These are phyloP conservation scores for Pulchroboletus neoregius DNA, from an alignment of 1,284 basidiomycete species.

Conservation along the genomic window DNA sequence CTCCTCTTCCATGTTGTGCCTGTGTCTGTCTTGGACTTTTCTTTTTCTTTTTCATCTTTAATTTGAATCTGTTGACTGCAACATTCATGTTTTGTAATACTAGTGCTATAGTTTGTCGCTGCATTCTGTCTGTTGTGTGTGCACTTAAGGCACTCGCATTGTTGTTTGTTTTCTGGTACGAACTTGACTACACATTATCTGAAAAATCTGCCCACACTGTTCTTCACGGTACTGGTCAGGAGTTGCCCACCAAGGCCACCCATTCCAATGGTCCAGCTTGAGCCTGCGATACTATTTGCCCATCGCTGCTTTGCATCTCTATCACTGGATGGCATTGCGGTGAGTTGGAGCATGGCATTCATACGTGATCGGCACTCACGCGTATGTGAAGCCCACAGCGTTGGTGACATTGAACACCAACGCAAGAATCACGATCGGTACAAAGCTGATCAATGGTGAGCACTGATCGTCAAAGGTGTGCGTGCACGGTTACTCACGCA, in stretches of 20 bases:
- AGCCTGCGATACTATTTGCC: conserved; percentile 65
- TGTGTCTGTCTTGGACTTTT: conserved; percentile 24
- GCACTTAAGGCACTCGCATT: conserved; percentile 10
- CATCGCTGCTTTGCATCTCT: conserved; percentile 84
- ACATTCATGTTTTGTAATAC: conserved; percentile 30
- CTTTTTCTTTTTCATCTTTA: background rate
- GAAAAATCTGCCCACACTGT: conserved; percentile 75
- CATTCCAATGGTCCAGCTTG: conserved; percentile 60
- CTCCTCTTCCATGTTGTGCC: conserved; percentile 16
- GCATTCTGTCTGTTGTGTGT: conserved; percentile 7
- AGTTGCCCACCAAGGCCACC: conserved; percentile 79
- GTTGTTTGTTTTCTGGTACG: conserved; percentile 6
- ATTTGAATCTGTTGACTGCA: conserved; percentile 19
- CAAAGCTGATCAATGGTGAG: conserved; percentile 49
- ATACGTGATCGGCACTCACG: conserved; percentile 45
- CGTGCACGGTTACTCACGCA: conserved; percentile 50
- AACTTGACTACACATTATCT: conserved; percentile 27
- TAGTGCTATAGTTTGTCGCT: conserved; percentile 23
- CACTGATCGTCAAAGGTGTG: conserved; percentile 6
- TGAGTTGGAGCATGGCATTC: conserved; percentile 12
- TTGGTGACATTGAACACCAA: conserved; percentile 92
- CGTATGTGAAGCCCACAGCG: conserved; percentile 89
- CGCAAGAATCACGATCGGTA: conserved; percentile 85
- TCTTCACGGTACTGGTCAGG: conserved; percentile 74
- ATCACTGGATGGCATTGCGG: conserved; percentile 49